Conservation (phyloP, 2,329 filamentous ascomycete species). For the Phaeosphaeriaceae sp. region DNA sequence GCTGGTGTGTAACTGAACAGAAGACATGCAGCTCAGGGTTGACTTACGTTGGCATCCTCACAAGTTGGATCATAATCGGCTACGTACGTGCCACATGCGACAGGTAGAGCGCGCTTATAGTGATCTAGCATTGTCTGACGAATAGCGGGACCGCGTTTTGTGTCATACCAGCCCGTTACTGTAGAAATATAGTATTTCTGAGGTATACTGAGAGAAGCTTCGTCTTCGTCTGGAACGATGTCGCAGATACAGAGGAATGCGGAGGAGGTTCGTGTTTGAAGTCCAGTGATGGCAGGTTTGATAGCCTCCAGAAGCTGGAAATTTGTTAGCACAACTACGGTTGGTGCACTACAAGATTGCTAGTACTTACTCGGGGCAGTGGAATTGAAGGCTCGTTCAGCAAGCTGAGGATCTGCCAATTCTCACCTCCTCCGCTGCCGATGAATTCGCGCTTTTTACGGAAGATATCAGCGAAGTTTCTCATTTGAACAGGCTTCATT, state of each 20-base stretch:
- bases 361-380: not conserved
- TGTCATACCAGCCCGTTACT: conserved; percentile 13
- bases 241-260: conserved; percentile 11
- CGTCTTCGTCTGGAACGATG: conserved; percentile 12
- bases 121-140: conserved; percentile 5
- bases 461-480: not conserved
- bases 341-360: not conserved
- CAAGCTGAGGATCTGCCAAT: conserved; percentile 16
- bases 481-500: conserved; percentile 1
- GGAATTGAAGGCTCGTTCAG: conserved; percentile 10
- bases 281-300: conserved; percentile 3
- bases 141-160: not conserved
- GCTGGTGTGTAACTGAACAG: not conserved
- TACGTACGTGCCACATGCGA: conserved; percentile 14
- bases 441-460: conserved; percentile 7
- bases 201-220: conserved; percentile 11
- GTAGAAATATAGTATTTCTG: conserved; percentile 21
- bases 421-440: conserved; percentile 4
- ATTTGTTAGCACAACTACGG: not conserved
- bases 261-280: conserved; percentile 6
- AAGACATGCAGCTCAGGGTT: not conserved
- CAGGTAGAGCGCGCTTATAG: conserved; percentile 1
- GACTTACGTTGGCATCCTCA: conserved; percentile 7
- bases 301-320: conserved; percentile 8
- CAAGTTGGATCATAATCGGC: conserved; percentile 13